phyloP scores from a whole-genome alignment of 306 rosid species.

The Coriaria nepalensis region DNA sequence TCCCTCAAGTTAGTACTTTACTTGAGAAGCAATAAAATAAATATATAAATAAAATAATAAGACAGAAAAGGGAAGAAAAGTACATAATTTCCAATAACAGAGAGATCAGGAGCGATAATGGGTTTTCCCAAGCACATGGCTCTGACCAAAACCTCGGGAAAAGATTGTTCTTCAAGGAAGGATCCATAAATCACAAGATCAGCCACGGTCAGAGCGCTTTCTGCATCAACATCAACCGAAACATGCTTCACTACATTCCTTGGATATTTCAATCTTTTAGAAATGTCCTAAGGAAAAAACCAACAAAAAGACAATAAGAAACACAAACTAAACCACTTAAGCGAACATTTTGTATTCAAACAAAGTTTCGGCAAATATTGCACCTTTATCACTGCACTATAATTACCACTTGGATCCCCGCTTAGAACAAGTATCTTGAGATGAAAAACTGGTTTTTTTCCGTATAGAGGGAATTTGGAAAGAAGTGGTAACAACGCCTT shows the following conservation, averaged over 20 bases:
- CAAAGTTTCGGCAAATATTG: conserved; percentile 7
- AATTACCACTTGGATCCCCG: conserved; percentile 57
- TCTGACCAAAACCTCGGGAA: conserved; percentile 69
- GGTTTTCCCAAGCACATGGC: conserved; percentile 93
- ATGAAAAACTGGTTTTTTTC: conserved; percentile 26
- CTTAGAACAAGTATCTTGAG: conserved; percentile 57
- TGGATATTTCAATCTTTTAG: conserved; percentile 64
- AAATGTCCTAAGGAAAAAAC: conserved; percentile 49
- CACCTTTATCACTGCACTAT: conserved; percentile 68
- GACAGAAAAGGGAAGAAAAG: conserved; percentile 16
- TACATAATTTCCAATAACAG: conserved; percentile 75
- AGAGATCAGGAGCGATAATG: conserved; percentile 71
- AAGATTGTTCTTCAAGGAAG: conserved; percentile 62
- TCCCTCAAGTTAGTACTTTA: conserved; percentile 22
- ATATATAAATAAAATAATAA: conserved; percentile 3
- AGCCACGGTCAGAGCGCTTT: conserved; percentile 39
- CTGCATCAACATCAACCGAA: conserved; percentile 46
- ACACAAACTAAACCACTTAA: conserved; percentile 4
- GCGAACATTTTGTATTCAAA: neutral
- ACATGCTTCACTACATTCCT: conserved; percentile 54
- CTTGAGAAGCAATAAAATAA: conserved; percentile 5
- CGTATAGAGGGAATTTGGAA: conserved; percentile 28
- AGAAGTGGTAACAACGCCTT: conserved; percentile 61
- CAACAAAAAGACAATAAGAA: conserved; percentile 15
- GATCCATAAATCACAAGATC: conserved; percentile 86